A percentile compares a stretch with the other conserved stretches of the same genome.
Conservation (phyloP, 306 rosid species). For the barrel medic (Medicago truncatula) region MtrunA17r5.0-ANR NC_053044.1:31193501-31194000, state of each 20-base stretch:
- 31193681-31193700: conserved; percentile 44
- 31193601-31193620: conserved; percentile 51
- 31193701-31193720: conserved; percentile 54
- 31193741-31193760: conserved; percentile 50
- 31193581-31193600: conserved; percentile 48
- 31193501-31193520: conserved; percentile 44
- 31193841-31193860: no score
- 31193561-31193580: conserved; percentile 34
- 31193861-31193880: no score
- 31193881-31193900: no score
- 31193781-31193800: conserved; percentile 53
- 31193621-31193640: conserved; percentile 55
- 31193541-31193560: conserved; percentile 60
- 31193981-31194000: conserved; percentile 38
- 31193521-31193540: conserved; percentile 47
- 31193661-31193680: conserved; percentile 53
- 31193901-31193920: background rate
- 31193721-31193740: conserved; percentile 39
- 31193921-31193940: background rate
- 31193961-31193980: conserved; percentile 48
- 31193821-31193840: conserved; percentile 1
- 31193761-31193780: conserved; percentile 56
- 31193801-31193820: conserved; percentile 47
- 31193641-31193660: conserved; percentile 48
- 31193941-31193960: conserved; percentile 51